Evolutionary conservation across 2,329 filamentous ascomycete species (phyloP).

Genomic region (Phialophora macrospora): DNA sequence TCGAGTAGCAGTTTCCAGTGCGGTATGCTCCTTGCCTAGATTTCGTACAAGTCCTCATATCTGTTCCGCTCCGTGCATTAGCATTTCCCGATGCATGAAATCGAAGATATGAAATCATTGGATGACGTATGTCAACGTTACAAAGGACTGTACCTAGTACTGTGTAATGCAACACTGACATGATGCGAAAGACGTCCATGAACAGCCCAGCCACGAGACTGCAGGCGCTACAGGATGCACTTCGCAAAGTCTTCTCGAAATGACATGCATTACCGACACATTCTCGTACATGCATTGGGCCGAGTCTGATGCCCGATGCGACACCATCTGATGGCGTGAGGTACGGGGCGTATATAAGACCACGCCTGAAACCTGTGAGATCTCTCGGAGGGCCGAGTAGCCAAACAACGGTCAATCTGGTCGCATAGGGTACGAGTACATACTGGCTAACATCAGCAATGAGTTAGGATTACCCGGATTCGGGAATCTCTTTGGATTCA

Average conservation of each 20-base stretch:
- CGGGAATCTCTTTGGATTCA: slow-evolving; percentile 3
- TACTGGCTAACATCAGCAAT: background rate
- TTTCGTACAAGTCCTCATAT: background rate
- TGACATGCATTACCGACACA: slow-evolving; percentile 18
- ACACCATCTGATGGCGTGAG: slow-evolving; percentile 7
- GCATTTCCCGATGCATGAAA: slow-evolving; percentile 5
- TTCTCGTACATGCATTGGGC: slow-evolving; percentile 6
- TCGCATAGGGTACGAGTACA: background rate
- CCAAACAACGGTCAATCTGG: background rate
- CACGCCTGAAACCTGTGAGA: background rate
- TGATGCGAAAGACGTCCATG: background rate
- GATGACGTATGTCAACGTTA: slow-evolving; percentile 7
- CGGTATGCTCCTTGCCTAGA: background rate
- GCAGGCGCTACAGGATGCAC: slow-evolving; percentile 1
- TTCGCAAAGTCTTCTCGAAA: slow-evolving; percentile 15
- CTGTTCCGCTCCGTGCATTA: slow-evolving; percentile 18
- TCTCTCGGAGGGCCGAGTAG: background rate
- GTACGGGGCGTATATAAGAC: background rate
- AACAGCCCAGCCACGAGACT: background rate
- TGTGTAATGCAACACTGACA: slow-evolving; percentile 7
- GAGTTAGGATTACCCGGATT: background rate
- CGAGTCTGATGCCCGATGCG: background rate
- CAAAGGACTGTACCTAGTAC: background rate
- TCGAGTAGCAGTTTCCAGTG: background rate
- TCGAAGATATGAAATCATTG: background rate